Evolutionary conservation across 2,329 filamentous ascomycete genomes (phyloP).

Genomic region (Calonectria henricotiae): DNA sequence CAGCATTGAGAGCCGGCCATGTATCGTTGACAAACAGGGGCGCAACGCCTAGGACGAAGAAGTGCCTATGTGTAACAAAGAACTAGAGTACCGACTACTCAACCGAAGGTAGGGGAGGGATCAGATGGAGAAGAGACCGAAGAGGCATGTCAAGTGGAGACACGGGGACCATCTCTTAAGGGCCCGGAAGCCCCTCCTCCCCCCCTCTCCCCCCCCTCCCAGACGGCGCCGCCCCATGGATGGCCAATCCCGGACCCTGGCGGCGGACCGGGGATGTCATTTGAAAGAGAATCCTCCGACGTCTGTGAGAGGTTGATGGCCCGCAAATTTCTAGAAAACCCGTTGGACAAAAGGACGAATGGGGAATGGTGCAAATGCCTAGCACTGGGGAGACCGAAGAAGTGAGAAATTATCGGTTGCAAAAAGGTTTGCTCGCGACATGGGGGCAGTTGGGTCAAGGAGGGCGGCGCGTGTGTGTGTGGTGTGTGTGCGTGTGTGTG

Average conservation of each 20-base stretch:
- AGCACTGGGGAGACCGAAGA: constrained; percentile 46
- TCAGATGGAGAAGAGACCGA: constrained; percentile 51
- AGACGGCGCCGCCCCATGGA: constrained; percentile 42
- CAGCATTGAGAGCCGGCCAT: constrained; percentile 47
- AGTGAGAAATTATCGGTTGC: constrained; percentile 50
- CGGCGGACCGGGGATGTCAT: constrained; percentile 48
- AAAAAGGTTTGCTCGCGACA: constrained; percentile 52
- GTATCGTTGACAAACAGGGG: constrained; percentile 53
- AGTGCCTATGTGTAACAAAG: constrained; percentile 45
- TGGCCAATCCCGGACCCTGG: constrained; percentile 51
- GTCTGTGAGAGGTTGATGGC: constrained; percentile 49
- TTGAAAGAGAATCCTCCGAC: constrained; percentile 56
- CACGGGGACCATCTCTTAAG: constrained; percentile 53
- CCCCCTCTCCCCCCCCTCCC: constrained; percentile 44
- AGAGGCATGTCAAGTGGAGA: constrained; percentile 53
- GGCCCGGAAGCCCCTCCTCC: constrained; percentile 52
- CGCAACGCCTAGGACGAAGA: constrained; percentile 47
- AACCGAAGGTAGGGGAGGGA: constrained; percentile 47
- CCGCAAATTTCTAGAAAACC: constrained; percentile 57
- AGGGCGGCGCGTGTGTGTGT: constrained; percentile 24
- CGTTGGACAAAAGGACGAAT: constrained; percentile 49
- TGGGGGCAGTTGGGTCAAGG: constrained; percentile 40
- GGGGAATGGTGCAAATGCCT: constrained; percentile 43
- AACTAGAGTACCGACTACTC: constrained; percentile 50
- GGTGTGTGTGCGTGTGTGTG: constrained; percentile 16